Evolutionary conservation across 1,284 basidiomycete species (phyloP), one percentile per base, ranked within the genome.

Genomic region (Tylopilus sp.): DNA sequence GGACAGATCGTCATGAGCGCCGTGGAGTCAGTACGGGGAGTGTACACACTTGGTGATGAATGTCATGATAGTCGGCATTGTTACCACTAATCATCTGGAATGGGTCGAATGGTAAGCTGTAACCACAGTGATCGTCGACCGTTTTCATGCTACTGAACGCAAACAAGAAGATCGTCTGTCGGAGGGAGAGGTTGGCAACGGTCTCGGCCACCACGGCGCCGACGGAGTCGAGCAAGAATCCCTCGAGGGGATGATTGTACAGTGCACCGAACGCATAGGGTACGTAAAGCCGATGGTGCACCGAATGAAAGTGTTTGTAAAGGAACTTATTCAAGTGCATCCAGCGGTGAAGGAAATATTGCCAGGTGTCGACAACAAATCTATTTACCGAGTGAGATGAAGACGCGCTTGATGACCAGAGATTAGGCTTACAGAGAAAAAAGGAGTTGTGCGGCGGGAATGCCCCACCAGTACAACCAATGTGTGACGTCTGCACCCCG

Each of bases 191-290:
- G 11, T 76, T 66, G 0, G 88, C 77, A 7, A 83, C 29, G 16
- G 73, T 65, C 63, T 98, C 88, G 0, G 94, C 91, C 18, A 97
- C 56, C 8, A 73, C 83, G 0, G 91, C 86, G 39, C 96, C 93
- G 25, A 89, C 70, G 3, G 86, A 84, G 69, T 99, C 97, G 55
- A 99, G 78, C 1, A 97, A 57, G 59, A 99, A 86, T 1, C 95
- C 95, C 65, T 99, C 97, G 38, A 99, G 60, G 0, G 95, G 95
- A 65, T 99, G 96, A 70, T 99, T 99, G 78, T 99, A 99, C 5
- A 99, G 77, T 11, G 96, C 91, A 19, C 97, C 97, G 62, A 91
- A 99, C 0, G 96, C 93, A 65, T 97, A 99, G 0, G 97, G 94
- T 9, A 97, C 93, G 68, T 98, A 97, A 12, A 99, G 84, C 9